A percentile compares a stretch with the other conserved stretches of the same genome.
These are phyloP conservation scores for Rubus idaeus DNA, from an alignment of 306 rosid genomes.

Conservation along the genomic window DNA sequence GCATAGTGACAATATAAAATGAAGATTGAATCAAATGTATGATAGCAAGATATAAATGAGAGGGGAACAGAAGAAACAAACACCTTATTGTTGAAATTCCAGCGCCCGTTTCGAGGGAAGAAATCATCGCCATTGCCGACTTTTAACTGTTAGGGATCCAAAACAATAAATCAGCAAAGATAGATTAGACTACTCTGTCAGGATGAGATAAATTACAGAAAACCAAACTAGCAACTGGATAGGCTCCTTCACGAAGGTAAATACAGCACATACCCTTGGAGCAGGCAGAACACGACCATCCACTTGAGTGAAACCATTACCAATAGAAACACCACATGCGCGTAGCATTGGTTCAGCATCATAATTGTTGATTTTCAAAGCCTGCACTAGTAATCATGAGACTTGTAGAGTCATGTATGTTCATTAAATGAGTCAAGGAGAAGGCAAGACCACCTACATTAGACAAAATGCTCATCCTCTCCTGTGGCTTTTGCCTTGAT, in stretches of 20 bases:
- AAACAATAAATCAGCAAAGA: background rate
- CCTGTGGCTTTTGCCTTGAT: constrained; percentile 91
- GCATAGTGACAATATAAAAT: constrained; percentile 15
- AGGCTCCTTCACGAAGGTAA: background rate
- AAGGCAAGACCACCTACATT: constrained; percentile 41
- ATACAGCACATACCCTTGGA: constrained; percentile 57
- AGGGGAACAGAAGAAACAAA: background rate
- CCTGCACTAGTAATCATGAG: constrained; percentile 43
- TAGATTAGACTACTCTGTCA: background rate
- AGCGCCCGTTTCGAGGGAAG: constrained; percentile 80
- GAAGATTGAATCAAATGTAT: background rate
- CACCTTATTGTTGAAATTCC: constrained; percentile 95
- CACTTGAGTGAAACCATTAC: constrained; percentile 54
- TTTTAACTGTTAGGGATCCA: constrained; percentile 48
- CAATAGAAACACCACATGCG: constrained; percentile 60
- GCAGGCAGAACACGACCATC: constrained; percentile 89
- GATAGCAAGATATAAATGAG: background rate
- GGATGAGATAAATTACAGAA: background rate
- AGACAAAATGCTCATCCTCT: constrained; percentile 70
- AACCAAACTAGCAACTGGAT: background rate
- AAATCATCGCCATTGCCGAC: constrained; percentile 86
- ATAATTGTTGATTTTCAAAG: constrained; percentile 64
- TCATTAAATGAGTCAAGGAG: background rate
- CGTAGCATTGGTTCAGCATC: constrained; percentile 73
- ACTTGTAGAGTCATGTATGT: background rate